phyloP scores from a whole-genome alignment of 768 basidiomycete genomes.

The Asterophora lycoperdoides region DNA sequence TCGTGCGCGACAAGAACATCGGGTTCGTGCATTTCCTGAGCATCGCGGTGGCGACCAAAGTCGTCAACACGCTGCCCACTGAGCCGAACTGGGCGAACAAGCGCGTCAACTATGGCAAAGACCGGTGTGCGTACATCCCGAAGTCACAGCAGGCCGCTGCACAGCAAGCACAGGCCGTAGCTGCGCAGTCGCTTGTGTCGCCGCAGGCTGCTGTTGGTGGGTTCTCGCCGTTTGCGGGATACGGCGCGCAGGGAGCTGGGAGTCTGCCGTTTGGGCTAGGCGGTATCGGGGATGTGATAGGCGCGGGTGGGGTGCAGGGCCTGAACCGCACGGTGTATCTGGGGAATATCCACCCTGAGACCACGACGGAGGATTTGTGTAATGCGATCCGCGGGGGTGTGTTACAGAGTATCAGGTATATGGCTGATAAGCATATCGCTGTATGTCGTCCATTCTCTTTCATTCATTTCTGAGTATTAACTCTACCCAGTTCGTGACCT shows the following conservation, averaged over 20 bases:
- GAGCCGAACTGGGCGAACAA: constrained; percentile 95
- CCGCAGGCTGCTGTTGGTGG: constrained; percentile 43
- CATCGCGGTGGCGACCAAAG: constrained; percentile 94
- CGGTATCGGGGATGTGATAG: no score
- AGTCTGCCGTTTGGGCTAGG: no score
- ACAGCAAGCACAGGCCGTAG: constrained; percentile 83
- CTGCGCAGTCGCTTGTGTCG: constrained; percentile 62
- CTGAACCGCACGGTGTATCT: constrained; percentile 94
- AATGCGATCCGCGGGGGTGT: constrained; percentile 97
- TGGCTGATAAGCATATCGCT: constrained; percentile 97
- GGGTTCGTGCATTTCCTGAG: constrained; percentile 98
- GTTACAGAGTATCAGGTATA: constrained; percentile 89
- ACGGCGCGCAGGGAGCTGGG: constrained; percentile 12
- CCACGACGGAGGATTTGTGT: constrained; percentile 90
- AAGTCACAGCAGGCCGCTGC: constrained; percentile 91
- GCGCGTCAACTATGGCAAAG: constrained; percentile 97
- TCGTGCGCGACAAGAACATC: constrained; percentile 98
- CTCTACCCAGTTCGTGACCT: constrained; percentile 78
- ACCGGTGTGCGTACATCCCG: constrained; percentile 96
- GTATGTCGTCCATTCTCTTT: constrained; percentile 42
- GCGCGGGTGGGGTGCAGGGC: constrained; percentile 33
- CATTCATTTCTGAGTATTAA: constrained; percentile 8
- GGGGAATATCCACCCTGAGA: constrained; percentile 96
- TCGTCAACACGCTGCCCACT: constrained; percentile 87
- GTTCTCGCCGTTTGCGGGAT: constrained; percentile 49